Conservation (phyloP, 2,329 filamentous ascomycete genomes). For the Colletotrichum falcatum region DNA sequence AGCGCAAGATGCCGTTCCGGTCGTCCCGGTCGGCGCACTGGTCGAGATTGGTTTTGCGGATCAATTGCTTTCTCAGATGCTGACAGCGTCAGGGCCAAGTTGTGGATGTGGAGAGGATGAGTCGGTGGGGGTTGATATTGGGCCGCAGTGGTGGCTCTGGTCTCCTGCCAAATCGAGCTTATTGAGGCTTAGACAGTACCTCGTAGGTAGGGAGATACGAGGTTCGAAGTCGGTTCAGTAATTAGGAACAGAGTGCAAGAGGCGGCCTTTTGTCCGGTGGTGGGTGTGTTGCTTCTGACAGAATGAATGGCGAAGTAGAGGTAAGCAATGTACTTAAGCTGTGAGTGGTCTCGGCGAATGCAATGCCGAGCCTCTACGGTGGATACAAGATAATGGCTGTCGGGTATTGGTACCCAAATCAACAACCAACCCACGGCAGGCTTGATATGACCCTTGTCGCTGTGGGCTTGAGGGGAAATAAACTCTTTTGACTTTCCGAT, state of each 20-base stretch:
- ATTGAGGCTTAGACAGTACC: background rate
- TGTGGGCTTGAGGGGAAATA: conserved; percentile 16
- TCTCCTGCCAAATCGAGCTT: conserved; percentile 28
- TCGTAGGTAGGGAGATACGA: conserved; percentile 27
- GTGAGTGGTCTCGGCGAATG: background rate
- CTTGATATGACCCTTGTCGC: conserved; percentile 15
- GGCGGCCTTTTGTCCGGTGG: conserved; percentile 1
- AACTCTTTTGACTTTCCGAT: conserved; percentile 39
- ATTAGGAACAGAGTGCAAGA: conserved; percentile 3
- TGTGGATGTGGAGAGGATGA: conserved; percentile 1
- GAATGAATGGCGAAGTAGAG: background rate
- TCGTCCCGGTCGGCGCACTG: background rate
- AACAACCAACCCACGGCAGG: background rate
- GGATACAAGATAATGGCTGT: background rate
- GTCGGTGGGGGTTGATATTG: conserved; percentile 11
- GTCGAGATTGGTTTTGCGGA: background rate
- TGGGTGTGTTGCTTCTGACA: too few relatives aligned
- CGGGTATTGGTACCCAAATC: background rate
- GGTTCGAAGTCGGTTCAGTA: background rate
- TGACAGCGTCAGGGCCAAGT: background rate
- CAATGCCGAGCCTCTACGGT: conserved; percentile 8
- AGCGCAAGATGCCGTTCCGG: background rate
- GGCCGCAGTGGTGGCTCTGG: conserved; percentile 16
- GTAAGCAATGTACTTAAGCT: too few relatives aligned
- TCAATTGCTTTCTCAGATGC: conserved; percentile 10